phyloP scores from a whole-genome alignment of 768 basidiomycete genomes.

The Termitomyces sp. region DNA sequence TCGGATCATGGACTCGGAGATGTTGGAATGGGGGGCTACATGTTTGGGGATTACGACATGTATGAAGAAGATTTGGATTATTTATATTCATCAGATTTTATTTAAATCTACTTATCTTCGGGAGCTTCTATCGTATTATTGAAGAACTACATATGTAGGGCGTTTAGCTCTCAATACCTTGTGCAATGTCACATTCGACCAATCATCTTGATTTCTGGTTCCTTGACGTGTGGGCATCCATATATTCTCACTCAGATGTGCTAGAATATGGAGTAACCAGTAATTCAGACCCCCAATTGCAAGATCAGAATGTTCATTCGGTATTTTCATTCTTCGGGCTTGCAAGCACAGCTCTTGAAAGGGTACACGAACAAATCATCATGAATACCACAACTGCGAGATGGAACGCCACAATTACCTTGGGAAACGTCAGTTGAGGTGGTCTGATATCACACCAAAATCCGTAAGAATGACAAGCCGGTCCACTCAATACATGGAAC shows the following conservation, averaged over 20 bases:
- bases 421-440: constrained; percentile 38
- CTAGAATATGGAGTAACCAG: too few relatives aligned
- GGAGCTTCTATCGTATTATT: too few relatives aligned
- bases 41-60: constrained; percentile 10
- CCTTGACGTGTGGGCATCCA: background rate
- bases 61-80: constrained; percentile 5
- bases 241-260: background rate
- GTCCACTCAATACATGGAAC: too few relatives aligned
- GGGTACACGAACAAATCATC: constrained; percentile 8
- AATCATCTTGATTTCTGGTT: background rate
- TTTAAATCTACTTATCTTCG: too few relatives aligned
- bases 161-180: background rate
- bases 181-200: too few relatives aligned
- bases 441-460: constrained; percentile 16
- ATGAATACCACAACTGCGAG: constrained; percentile 50
- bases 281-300: too few relatives aligned
- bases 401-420: constrained; percentile 39
- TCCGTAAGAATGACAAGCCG: too few relatives aligned
- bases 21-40: constrained; percentile 13
- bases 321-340: constrained; percentile 64
- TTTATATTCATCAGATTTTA: too few relatives aligned
- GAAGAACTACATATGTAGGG: too few relatives aligned
- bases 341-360: constrained; percentile 51
- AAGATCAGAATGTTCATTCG: constrained; percentile 22
- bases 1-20: constrained; percentile 10